phyloP scores from a whole-genome alignment of 1,284 basidiomycete species.

The Cyathus olla region DNA sequence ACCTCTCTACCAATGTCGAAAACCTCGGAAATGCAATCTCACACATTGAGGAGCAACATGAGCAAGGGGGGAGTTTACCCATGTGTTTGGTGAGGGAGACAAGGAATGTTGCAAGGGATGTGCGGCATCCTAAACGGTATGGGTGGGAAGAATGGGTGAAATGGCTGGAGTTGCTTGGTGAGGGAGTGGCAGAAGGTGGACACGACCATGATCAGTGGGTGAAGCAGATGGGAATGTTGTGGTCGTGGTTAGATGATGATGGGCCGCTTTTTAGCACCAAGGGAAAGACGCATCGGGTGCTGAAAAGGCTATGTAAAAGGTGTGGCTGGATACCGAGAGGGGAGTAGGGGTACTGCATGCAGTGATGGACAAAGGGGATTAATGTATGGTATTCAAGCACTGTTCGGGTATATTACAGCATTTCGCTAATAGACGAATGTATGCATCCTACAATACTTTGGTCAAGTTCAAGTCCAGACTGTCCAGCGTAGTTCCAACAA shows the following conservation, averaged over 20 bases:
- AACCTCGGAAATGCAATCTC: constrained; percentile 33
- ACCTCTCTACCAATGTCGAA: constrained; percentile 29
- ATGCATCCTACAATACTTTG: too few species aligned
- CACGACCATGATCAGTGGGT: constrained; percentile 6
- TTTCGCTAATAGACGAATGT: too few species aligned
- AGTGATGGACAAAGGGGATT: too few species aligned
- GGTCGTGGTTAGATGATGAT: constrained; percentile 49
- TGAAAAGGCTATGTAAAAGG: constrained; percentile 43
- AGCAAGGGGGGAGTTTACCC: constrained; percentile 27
- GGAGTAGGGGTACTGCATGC: too few species aligned
- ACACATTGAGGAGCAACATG: constrained; percentile 31
- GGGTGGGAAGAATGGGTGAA: constrained; percentile 44
- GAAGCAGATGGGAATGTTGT: constrained; percentile 22
- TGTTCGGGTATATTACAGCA: too few species aligned
- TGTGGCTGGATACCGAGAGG: too few species aligned
- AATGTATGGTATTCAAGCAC: too few species aligned
- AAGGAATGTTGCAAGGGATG: constrained; percentile 34
- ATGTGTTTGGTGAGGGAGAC: constrained; percentile 40
- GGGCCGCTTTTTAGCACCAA: constrained; percentile 48
- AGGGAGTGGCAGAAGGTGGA: constrained; percentile 12
- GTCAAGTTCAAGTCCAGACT: too few species aligned
- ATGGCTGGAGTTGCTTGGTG: constrained; percentile 37
- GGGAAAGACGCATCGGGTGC: constrained; percentile 50
- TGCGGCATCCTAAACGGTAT: constrained; percentile 36
- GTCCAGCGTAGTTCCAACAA: too few species aligned